Evolutionary conservation across 2,329 filamentous ascomycete genomes (phyloP).

Genomic region (Orbilia oligospora): DNA sequence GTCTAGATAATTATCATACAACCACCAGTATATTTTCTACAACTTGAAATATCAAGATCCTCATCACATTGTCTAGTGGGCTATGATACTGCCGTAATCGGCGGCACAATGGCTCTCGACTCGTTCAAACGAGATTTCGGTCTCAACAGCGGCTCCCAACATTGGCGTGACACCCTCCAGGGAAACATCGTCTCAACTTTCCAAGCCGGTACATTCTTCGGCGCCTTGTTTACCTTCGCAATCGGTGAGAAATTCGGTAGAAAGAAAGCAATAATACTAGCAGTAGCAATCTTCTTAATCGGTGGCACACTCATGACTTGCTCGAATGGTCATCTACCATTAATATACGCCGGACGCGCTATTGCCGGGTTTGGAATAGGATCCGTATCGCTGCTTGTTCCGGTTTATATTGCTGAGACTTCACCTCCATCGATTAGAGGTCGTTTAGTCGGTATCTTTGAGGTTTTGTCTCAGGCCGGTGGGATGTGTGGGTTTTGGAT

Average conservation of each 20-base stretch:
- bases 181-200: conserved; percentile 67
- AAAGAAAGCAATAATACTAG: conserved; percentile 70
- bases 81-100: conserved; percentile 81
- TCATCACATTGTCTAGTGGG: conserved; percentile 45
- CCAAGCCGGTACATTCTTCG: conserved; percentile 68
- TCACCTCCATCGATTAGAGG: conserved; percentile 76
- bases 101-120: conserved; percentile 79
- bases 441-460: conserved; percentile 77
- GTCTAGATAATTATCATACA: no score
- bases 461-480: conserved; percentile 77
- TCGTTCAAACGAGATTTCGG: conserved; percentile 80
- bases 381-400: conserved; percentile 75
- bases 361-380: conserved; percentile 77
- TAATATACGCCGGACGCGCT: conserved; percentile 75
- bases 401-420: conserved; percentile 75
- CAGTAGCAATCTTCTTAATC: conserved; percentile 69
- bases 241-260: conserved; percentile 71
- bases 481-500: conserved; percentile 77
- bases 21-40: background rate
- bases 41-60: conserved; percentile 61
- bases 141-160: conserved; percentile 67
- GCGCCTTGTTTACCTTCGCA: conserved; percentile 68
- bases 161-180: conserved; percentile 67
- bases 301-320: conserved; percentile 64
- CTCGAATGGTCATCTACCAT: conserved; percentile 65